phyloP scores from a whole-genome alignment of 345 rosid species.

The Hibiscus mutabilis region DNA sequence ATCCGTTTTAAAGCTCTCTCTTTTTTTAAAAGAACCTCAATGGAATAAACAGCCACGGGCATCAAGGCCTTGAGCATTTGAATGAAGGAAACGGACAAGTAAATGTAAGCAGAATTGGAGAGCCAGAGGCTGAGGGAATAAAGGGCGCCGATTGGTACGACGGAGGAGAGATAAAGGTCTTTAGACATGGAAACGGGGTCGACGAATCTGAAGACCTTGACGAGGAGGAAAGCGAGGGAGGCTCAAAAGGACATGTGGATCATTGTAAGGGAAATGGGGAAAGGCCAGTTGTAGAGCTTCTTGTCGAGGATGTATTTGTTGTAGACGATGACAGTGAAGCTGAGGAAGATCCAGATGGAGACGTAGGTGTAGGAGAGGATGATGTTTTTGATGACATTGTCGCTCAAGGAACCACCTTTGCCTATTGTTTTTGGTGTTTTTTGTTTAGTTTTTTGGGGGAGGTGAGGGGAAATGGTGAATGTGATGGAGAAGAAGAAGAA shows the following conservation, averaged over 20 bases:
- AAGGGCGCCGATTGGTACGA: conserved; percentile 86
- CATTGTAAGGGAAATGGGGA: conserved; percentile 93
- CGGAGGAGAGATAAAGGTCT: conserved; percentile 72
- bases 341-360: conserved; percentile 91
- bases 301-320: conserved; percentile 97
- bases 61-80: conserved; percentile 95
- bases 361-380: conserved; percentile 89
- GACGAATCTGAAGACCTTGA: conserved; percentile 82
- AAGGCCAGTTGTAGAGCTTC: conserved; percentile 97
- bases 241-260: conserved; percentile 98
- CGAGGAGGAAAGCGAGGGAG: conserved; percentile 68
- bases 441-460: too few species aligned
- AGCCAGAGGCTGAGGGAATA: conserved; percentile 92
- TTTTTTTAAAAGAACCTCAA: conserved; percentile 71
- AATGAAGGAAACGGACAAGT: conserved; percentile 88
- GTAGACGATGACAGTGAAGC: conserved; percentile 97
- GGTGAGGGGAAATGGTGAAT: conserved; percentile 15
- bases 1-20: conserved; percentile 54
- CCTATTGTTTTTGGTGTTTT: conserved; percentile 39
- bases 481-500: too few species aligned
- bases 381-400: conserved; percentile 78
- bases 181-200: conserved; percentile 85
- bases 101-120: conserved; percentile 94
- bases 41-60: conserved; percentile 97
- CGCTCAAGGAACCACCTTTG: conserved; percentile 83